Base-by-base conservation (phyloP, 2,329 filamentous ascomycete species). In the Ilyonectria mors-panacis region DNA sequence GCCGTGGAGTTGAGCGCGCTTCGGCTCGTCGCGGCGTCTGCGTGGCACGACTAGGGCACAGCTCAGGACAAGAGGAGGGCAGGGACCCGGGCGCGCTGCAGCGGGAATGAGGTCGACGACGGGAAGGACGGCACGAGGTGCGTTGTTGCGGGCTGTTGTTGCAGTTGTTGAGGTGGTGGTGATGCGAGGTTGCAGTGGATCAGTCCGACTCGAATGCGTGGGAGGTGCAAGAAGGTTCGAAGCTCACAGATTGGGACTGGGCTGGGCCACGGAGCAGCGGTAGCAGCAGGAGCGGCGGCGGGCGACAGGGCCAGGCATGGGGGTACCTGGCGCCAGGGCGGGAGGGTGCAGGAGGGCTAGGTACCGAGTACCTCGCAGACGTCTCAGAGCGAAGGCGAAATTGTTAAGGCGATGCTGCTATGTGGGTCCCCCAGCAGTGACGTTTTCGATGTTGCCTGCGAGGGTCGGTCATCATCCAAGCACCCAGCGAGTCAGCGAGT, bases 371-470 rank as follows among this genome's bases (percentile, higher is more conserved):
- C 59, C 48, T 63, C 21, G 33, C 39, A 6, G 58, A 8, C 37
- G 59, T 51, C 63, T 37, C 50, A 60, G 42, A 33, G n/a, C 13
- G 57, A 68, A 51, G 61, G 61, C 60, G 65, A 65, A 63, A 66
- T 66, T 66, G 63, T 66, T 66, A 66, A 61, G 58, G 64, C 67
- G 42, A 44, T 53, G 45, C 67, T 57, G 21, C 26, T 8, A 47
- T 65, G 74, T 75, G 74, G 72, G 73, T 67, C 70, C 45, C 8
- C 33, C 21, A 39, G 56, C 59, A 78, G 77, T 79, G 77, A 79
- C 77, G 77, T 78, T 79, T 75, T 77, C 77, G 75, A 79, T 78
- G 78, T 75, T 79, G 77, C 77, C 76, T 78, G 75, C 74, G 50
- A 57, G 39, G 33, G 50, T 21, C 50, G 60, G 65, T 45, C 60